Conservation (phyloP, 2,329 filamentous ascomycete species). For the Ceratocystis lukuohia region DNA sequence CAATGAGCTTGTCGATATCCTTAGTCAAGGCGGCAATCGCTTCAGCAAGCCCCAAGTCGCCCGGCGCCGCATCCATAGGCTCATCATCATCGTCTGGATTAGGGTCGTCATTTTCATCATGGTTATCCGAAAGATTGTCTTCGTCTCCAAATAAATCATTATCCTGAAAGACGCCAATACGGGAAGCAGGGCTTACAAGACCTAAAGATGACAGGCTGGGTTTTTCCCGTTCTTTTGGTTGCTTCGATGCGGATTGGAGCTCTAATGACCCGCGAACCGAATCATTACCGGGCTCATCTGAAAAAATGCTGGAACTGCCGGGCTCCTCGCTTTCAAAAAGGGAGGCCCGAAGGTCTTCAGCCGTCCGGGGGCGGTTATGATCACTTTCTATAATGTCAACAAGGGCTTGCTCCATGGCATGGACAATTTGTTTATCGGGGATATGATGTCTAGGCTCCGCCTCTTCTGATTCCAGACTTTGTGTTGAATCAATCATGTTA, state of each 20-base stretch:
- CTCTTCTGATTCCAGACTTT: constrained; percentile 69
- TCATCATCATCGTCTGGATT: constrained; percentile 56
- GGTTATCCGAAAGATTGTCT: constrained; percentile 71
- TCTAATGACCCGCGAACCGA: constrained; percentile 53
- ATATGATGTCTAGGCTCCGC: constrained; percentile 33
- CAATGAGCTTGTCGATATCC: constrained; percentile 76
- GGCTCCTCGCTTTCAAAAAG: constrained; percentile 46
- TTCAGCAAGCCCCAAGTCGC: constrained; percentile 83
- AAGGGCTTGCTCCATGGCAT: constrained; percentile 83
- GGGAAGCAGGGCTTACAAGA: constrained; percentile 72
- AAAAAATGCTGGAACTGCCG: constrained; percentile 12
- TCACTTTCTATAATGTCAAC: constrained; percentile 84
- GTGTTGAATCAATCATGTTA: constrained; percentile 53
- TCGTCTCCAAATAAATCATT: constrained; percentile 90
- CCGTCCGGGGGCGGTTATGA: constrained; percentile 39
- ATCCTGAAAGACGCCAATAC: constrained; percentile 84
- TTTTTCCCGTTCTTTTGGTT: constrained; percentile 44
- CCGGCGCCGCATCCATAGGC: constrained; percentile 86
- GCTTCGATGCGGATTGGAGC: constrained; percentile 7
- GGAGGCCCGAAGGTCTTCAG: constrained; percentile 51
- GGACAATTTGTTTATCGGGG: constrained; percentile 67
- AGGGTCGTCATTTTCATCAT: constrained; percentile 53
- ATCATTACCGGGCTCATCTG: constrained; percentile 25
- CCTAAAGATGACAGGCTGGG: constrained; percentile 86
- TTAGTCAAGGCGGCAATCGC: constrained; percentile 78